Conservation (phyloP, 169 alveolate species). For the Neospora caninum region DNA sequence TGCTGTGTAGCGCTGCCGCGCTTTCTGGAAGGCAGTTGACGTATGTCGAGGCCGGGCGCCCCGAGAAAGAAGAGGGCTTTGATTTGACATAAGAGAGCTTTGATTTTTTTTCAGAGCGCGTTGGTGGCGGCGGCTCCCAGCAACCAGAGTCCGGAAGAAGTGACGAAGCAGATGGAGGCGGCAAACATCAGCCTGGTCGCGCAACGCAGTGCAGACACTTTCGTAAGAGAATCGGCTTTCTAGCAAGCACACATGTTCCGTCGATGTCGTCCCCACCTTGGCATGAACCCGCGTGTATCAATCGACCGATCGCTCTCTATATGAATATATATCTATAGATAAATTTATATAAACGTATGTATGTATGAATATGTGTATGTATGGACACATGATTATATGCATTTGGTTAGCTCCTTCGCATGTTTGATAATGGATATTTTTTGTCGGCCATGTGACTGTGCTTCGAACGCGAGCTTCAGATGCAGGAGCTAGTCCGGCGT, state of each 20-base stretch:
- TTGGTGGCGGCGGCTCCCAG: background rate
- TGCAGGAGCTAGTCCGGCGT: too few species aligned
- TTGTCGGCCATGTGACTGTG: too few species aligned
- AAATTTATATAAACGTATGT: background rate
- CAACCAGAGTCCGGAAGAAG: background rate
- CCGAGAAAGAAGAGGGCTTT: background rate
- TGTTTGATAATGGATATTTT: too few species aligned
- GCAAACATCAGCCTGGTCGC: constrained; percentile 42
- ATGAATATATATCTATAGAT: background rate
- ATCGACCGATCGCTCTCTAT: background rate
- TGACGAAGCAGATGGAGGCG: constrained; percentile 20
- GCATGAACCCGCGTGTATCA: background rate
- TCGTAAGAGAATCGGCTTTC: constrained; percentile 9
- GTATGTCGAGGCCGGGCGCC: too few species aligned
- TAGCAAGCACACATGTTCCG: background rate
- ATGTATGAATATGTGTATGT: too few species aligned
- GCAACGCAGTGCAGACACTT: constrained; percentile 56
- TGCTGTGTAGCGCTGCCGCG: too few species aligned
- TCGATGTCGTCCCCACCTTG: too few species aligned
- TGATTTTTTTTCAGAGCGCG: background rate
- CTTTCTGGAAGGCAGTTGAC: too few species aligned
- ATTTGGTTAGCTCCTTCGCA: too few species aligned
- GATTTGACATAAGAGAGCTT: background rate
- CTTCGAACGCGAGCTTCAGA: too few species aligned
- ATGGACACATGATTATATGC: too few species aligned